A percentile compares a stretch with the other conserved stretches of the same genome.
phyloP scores from a whole-genome alignment of 1,284 basidiomycete species.

The Omphalotus olearius region DNA sequence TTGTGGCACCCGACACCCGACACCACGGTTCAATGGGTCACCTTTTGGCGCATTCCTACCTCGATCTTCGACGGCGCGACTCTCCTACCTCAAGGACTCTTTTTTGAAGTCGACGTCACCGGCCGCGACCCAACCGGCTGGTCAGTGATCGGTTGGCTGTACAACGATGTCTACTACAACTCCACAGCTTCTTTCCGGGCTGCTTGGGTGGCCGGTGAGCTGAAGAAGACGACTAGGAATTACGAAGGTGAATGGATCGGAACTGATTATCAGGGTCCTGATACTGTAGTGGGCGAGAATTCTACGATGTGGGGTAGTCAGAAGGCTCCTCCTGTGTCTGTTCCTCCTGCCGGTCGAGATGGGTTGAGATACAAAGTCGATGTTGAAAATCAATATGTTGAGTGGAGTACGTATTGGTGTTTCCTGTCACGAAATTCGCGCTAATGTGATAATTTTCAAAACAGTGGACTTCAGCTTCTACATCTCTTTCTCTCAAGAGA shows the following conservation, averaged over 20 bases:
- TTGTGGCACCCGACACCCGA: slow-evolving; percentile 15
- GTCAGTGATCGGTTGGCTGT: slow-evolving; percentile 19
- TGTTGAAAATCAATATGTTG: slow-evolving; percentile 5
- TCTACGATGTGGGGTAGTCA: slow-evolving; percentile 8
- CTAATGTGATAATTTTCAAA: background rate
- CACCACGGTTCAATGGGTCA: slow-evolving; percentile 16
- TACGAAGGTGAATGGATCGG: slow-evolving; percentile 8
- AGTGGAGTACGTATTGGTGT: slow-evolving; percentile 6
- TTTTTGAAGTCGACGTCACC: slow-evolving; percentile 18
- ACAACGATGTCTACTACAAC: slow-evolving; percentile 14
- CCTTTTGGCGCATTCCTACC: slow-evolving; percentile 19
- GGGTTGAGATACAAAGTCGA: slow-evolving; percentile 8
- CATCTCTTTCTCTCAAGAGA: slow-evolving; percentile 5
- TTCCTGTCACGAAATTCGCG: background rate
- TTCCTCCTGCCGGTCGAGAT: slow-evolving; percentile 4
- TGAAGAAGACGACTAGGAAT: slow-evolving; percentile 4
- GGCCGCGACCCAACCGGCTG: slow-evolving; percentile 18
- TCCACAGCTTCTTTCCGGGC: slow-evolving; percentile 7
- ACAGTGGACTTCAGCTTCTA: slow-evolving; percentile 20
- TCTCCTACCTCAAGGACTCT: slow-evolving; percentile 19
- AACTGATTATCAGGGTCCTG: slow-evolving; percentile 6
- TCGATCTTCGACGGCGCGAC: slow-evolving; percentile 20
- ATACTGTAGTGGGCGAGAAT: slow-evolving; percentile 6
- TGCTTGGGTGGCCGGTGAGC: slow-evolving; percentile 6
- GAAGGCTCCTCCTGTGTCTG: slow-evolving; percentile 5